Conservation (phyloP, 208 protist genomes). For the Zelonia costaricensis region DNA sequence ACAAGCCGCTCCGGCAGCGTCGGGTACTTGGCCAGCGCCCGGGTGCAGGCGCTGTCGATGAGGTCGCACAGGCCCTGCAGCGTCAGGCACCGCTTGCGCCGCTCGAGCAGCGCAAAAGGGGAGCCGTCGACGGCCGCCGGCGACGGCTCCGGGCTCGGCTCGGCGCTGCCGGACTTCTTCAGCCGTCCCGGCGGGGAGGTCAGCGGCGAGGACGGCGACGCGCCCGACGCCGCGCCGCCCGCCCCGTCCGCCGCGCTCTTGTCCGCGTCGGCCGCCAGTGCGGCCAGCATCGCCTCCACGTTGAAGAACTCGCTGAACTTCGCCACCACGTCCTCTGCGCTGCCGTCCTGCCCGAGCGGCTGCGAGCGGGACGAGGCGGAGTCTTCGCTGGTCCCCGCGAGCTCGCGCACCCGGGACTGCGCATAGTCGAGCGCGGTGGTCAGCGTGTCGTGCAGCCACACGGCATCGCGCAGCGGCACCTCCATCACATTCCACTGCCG, state of each 20-base stretch:
- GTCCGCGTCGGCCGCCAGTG: not conserved
- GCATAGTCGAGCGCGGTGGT: conserved; percentile 24
- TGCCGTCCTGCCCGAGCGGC: not conserved
- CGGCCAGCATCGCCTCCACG: conserved; percentile 14
- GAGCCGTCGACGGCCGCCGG: conserved; percentile 2
- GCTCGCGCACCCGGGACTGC: conserved; percentile 6
- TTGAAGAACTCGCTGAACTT: conserved; percentile 30
- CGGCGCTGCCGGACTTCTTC: not conserved
- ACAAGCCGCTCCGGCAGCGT: conserved; percentile 4
- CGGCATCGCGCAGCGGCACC: conserved; percentile 27
- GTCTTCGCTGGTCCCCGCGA: not conserved
- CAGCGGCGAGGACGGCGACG: not conserved
- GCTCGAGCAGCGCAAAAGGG: conserved; percentile 1
- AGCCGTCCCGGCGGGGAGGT: not conserved
- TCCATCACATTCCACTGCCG: conserved; percentile 46
- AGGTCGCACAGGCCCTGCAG: conserved; percentile 12
- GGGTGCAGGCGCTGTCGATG: conserved; percentile 8
- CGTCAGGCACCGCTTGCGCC: conserved; percentile 11
- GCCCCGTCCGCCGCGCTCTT: not conserved
- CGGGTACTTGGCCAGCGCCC: conserved; percentile 14
- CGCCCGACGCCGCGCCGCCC: not conserved
- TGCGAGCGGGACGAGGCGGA: not conserved
- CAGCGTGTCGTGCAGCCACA: conserved; percentile 41
- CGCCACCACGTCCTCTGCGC: conserved; percentile 7
- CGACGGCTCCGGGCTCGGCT: not conserved